Base-by-base conservation (phyloP, 2,329 filamentous ascomycete species). In the Trichoderma cornu-damae region DNA sequence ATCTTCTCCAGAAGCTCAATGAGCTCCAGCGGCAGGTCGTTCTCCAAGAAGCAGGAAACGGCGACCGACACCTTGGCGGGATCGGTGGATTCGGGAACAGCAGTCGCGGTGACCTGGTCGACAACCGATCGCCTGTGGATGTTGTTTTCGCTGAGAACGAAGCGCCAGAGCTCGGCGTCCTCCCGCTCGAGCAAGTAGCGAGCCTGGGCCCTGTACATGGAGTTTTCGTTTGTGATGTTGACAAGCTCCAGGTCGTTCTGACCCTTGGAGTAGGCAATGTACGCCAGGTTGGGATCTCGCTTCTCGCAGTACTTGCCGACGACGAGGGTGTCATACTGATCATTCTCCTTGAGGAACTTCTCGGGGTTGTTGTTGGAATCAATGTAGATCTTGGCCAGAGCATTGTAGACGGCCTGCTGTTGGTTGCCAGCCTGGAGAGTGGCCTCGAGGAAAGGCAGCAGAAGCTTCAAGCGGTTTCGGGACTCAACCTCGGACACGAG, bases 291-390 rank as follows among this genome's bases (percentile, higher is more conserved):
- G 61, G 94, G 94, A 67, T 99, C 94, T 32, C 94, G 88, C 83
- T 97, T 97, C 79, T 96, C 93, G 71, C 93, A 99, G 79, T 99
- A 99, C 76, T 96, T 96, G 72, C 94, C 94, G 56, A 99, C 90
- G 22, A 80, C 84, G 38, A 97, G 78, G 3, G 94, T 90, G 69
- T 99, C 94, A 65, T 99, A 99, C 71, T 94, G 85, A 68, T 96
- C 90, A 69, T 99, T 99, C 76, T 96, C 90, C 77, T 94, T 96
- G 52, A 99, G 78, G 79, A 99, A 99, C 70, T 90, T 89, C 80
- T 99, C 94, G 0, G 94, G 94, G 71, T 96, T 91, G 77, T 96
- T 96, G 81, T 99, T 99, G 64, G 86, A 91, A 74, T 99, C 94
- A 59, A 99, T 99, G 76, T 99, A 99, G 65, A 99, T 99, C 83